Base-by-base conservation (phyloP, 2,329 filamentous ascomycete species). In the Exophiala xenobiotica region DNA sequence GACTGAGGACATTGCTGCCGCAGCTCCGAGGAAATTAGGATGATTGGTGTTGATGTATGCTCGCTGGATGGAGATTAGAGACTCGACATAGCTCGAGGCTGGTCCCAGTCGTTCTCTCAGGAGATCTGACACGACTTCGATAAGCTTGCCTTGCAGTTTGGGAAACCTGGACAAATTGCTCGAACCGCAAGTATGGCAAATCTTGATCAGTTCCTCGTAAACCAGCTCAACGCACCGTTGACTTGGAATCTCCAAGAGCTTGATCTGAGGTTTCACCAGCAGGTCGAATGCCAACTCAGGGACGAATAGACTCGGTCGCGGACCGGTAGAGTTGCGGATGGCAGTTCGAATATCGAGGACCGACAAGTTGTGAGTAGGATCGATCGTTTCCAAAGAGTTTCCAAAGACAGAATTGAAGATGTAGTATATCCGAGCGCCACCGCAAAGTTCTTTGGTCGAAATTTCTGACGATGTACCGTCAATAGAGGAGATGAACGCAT, bases 21-120 rank as follows among this genome's bases (percentile, higher is more conserved):
- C 92, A 12, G 93, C 93, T 38, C 93, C 93, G 12, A 97, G 82
- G 75, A 99, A 99, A 71, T 99, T 99, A 42, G 93, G 93, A 68
- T 99, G 93, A 66, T 99, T 99, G 35, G 93, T 99, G 75, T 99
- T 99, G 74, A 99, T 97, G 72, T 99, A 99, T 16, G 93, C 93
- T 61, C 93, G 83, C 72, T 99, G 93, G 54, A 99, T 99, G 20
- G 93, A 87, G 60, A 99, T 99, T 56, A 99, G 78, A 33, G 92
- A 97, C 70, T 96, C 93, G 37, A 99, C 93, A 62, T 99, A 99
- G 46, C 74, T 80, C 2, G 92, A 95, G 50, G 88, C 85, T 8
- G 93, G 93, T 1, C 93, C 93, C 4, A 99, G 78, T 54, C 92
- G 83, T 73, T 99, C 93, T 48, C 93, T 85, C 45, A 99, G 78